Evolutionary conservation across 108 stramenopile genomes (phyloP).

Genomic region (Nitzschia inconspicua): DNA sequence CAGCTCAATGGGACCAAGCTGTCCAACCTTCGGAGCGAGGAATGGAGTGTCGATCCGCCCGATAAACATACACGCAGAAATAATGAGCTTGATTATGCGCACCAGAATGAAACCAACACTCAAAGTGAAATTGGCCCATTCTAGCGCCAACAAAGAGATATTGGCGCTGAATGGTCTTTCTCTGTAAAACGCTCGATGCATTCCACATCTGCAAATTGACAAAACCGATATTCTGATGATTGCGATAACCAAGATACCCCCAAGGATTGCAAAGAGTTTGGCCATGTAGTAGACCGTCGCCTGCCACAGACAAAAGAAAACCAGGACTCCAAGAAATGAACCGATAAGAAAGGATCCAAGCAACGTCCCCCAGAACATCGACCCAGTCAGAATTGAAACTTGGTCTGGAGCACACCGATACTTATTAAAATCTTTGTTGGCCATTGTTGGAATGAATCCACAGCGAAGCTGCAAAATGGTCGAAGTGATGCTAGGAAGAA

Average conservation of each 20-base stretch:
- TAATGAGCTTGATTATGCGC: conserved; percentile 26
- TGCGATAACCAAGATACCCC: too few species aligned
- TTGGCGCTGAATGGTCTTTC: conserved; percentile 14
- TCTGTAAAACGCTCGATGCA: conserved; percentile 17
- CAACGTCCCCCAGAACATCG: conserved; percentile 3
- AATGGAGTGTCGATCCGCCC: conserved; percentile 25
- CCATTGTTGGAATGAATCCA: conserved; percentile 28
- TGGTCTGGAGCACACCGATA: conserved; percentile 17
- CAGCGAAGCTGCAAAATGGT: conserved; percentile 35
- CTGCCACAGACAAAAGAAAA: not conserved
- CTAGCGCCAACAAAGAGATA: conserved; percentile 3
- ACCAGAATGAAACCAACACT: conserved; percentile 11
- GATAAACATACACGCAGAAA: conserved; percentile 27
- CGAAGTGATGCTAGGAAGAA: conserved; percentile 18
- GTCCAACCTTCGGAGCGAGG: conserved; percentile 8
- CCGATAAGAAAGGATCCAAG: not conserved
- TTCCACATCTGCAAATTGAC: too few species aligned
- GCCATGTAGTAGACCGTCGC: not conserved
- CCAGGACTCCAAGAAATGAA: not conserved
- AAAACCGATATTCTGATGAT: too few species aligned
- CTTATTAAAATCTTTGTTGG: conserved; percentile 15
- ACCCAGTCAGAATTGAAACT: not conserved
- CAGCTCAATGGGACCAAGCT: conserved; percentile 14
- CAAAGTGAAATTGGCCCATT: conserved; percentile 13
- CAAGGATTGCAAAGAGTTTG: too few species aligned